Evolutionary conservation across 1,284 basidiomycete genomes (phyloP).

Genomic region (Pseudozyma flocculosa): DNA sequence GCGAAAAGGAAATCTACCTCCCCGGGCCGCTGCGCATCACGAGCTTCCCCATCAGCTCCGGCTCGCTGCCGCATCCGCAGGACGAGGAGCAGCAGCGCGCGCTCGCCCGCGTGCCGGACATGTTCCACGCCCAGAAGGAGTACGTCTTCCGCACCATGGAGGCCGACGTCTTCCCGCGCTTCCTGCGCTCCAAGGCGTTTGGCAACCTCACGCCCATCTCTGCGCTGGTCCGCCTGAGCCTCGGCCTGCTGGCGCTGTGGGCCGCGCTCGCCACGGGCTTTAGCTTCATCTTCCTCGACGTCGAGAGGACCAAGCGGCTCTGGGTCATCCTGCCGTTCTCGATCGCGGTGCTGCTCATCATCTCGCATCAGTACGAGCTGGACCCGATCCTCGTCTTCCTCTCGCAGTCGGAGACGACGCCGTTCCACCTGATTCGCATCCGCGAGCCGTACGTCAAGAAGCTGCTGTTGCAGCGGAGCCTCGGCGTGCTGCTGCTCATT

Average conservation of each 20-base stretch:
- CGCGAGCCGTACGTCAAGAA: slow-evolving; percentile 89
- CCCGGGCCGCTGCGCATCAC: slow-evolving; percentile 61
- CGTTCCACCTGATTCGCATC: slow-evolving; percentile 85
- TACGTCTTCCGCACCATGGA: slow-evolving; percentile 94
- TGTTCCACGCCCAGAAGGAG: slow-evolving; percentile 96
- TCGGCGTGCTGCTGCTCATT: slow-evolving; percentile 73
- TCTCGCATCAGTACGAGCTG: slow-evolving; percentile 93
- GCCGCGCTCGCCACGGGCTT: slow-evolving; percentile 85
- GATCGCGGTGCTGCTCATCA: slow-evolving; percentile 82
- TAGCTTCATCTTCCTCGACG: slow-evolving; percentile 87
- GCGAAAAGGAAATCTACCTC: slow-evolving; percentile 84
- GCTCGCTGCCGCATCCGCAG: slow-evolving; percentile 69
- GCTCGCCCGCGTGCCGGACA: slow-evolving; percentile 88
- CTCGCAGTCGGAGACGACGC: slow-evolving; percentile 63
- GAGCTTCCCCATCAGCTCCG: slow-evolving; percentile 61
- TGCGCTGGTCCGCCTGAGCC: slow-evolving; percentile 69
- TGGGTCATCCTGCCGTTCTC: slow-evolving; percentile 96
- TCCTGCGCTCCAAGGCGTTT: slow-evolving; percentile 92
- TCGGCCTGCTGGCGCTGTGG: slow-evolving; percentile 86
- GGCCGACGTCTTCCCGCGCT: slow-evolving; percentile 87
- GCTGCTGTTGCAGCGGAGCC: slow-evolving; percentile 78
- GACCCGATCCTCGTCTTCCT: slow-evolving; percentile 71
- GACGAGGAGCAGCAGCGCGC: slow-evolving; percentile 70
- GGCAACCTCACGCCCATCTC: slow-evolving; percentile 91
- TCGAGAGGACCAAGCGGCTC: slow-evolving; percentile 83